Evolutionary conservation across 2,329 filamentous ascomycete genomes (phyloP).

Genomic region (Sclerotinia minor): DNA sequence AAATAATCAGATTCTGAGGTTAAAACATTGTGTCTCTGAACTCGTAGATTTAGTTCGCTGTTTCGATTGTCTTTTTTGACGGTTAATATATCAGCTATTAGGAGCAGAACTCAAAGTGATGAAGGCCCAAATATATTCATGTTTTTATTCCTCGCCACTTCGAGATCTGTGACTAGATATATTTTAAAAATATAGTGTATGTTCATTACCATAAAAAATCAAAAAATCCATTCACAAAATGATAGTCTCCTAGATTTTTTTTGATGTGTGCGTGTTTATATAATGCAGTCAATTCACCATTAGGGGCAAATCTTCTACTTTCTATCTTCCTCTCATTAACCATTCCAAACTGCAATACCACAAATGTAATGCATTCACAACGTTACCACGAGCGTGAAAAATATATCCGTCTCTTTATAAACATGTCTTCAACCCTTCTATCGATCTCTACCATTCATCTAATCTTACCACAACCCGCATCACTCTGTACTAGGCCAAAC

Average conservation of each 20-base stretch:
- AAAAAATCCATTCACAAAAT: background rate
- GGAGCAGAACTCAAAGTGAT: too few relatives aligned
- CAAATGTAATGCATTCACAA: background rate
- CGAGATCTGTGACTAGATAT: too few relatives aligned
- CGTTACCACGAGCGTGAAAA: background rate
- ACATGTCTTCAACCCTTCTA: background rate
- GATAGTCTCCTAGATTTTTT: background rate
- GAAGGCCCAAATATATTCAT: too few relatives aligned
- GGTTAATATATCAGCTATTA: too few relatives aligned
- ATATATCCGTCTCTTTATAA: background rate
- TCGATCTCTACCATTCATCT: background rate
- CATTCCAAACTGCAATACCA: background rate
- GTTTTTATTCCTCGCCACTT: too few relatives aligned
- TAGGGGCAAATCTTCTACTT: rapidly evolving
- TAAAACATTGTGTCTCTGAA: too few relatives aligned
- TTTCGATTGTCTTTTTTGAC: too few relatives aligned
- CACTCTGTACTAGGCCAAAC: background rate
- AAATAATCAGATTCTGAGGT: too few relatives aligned
- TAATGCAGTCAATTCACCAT: background rate
- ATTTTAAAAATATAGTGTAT: too few relatives aligned
- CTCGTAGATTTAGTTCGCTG: too few relatives aligned
- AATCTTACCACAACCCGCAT: background rate
- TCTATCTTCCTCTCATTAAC: background rate
- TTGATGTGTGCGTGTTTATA: background rate
- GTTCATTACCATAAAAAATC: background rate